phyloP scores from a whole-genome alignment of 306 rosid species.

The Vigna trinervia region DNA sequence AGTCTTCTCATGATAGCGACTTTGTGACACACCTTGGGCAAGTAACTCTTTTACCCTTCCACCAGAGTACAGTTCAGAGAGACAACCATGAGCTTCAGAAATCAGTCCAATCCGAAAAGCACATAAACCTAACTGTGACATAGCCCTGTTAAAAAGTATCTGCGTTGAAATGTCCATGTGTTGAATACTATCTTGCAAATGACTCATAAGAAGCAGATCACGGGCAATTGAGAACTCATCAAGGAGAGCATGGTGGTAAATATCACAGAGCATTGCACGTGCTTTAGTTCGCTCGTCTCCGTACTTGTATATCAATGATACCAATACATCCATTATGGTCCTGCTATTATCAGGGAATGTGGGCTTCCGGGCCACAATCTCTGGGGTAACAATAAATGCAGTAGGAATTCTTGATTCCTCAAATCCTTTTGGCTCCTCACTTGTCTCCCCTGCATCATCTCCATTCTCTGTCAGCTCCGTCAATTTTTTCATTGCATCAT shows the following conservation, averaged over 20 bases:
- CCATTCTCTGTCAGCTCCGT: conserved; percentile 69
- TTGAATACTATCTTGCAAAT: conserved; percentile 87
- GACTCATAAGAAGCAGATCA: conserved; percentile 96
- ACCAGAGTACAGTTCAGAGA: conserved; percentile 94
- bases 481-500: conserved; percentile 91
- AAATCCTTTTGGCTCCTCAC: conserved; percentile 59
- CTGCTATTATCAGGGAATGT: conserved; percentile 86
- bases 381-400: conserved; percentile 81
- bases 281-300: conserved; percentile 98
- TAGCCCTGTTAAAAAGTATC: conserved; percentile 93
- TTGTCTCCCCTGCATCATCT: conserved; percentile 55
- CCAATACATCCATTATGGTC: conserved; percentile 80
- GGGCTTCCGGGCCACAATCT: conserved; percentile 83
- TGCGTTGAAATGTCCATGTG: conserved; percentile 95
- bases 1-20: conserved; percentile 95
- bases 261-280: conserved; percentile 98
- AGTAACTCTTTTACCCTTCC: conserved; percentile 97
- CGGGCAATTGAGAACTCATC: conserved; percentile 87
- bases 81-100: conserved; percentile 87
- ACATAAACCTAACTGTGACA: conserved; percentile 95
- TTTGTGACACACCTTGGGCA: conserved; percentile 96
- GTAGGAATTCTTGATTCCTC: conserved; percentile 77
- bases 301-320: conserved; percentile 74
- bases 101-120: conserved; percentile 84
- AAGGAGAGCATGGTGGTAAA: conserved; percentile 89